A percentile compares a stretch with the other conserved stretches of the same genome.
These are phyloP conservation scores for Glarea lozoyensis DNA, from an alignment of 495 filamentous ascomycete genomes.

Conservation along the genomic window DNA sequence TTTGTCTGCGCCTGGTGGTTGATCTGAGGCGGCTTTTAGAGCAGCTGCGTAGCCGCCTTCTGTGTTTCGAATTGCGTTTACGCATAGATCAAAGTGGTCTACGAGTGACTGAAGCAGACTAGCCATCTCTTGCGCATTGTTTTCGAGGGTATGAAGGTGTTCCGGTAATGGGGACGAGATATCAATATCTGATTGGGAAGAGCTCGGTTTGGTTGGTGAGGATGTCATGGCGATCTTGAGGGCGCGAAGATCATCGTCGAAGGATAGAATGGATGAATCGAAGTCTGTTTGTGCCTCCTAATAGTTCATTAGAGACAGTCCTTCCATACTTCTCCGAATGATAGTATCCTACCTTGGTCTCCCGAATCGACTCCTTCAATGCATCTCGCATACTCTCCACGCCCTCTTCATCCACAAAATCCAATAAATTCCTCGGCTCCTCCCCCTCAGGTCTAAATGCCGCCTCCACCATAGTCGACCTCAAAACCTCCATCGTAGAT, in stretches of 20 bases:
- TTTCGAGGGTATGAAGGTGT: slow-evolving; percentile 64
- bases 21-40: slow-evolving; percentile 46
- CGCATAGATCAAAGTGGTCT: slow-evolving; percentile 90
- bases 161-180: slow-evolving; percentile 46
- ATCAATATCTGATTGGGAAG: slow-evolving; percentile 22
- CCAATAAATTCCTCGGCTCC: slow-evolving; percentile 62
- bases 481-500: slow-evolving; percentile 59
- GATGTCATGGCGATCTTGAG: slow-evolving; percentile 23
- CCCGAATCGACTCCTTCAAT: slow-evolving; percentile 57
- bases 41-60: slow-evolving; percentile 78
- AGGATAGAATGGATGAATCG: slow-evolving; percentile 54
- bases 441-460: slow-evolving; percentile 62
- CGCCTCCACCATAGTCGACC: slow-evolving; percentile 63
- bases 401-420: slow-evolving; percentile 80
- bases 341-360: slow-evolving; percentile 31
- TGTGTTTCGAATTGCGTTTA: slow-evolving; percentile 83
- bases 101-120: slow-evolving; percentile 71
- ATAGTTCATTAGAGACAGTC: slow-evolving; percentile 9
- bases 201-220: slow-evolving; percentile 19
- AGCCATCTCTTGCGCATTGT: slow-evolving; percentile 78
- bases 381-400: slow-evolving; percentile 59
- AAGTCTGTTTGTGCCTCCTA: slow-evolving; percentile 51
- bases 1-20: slow-evolving; percentile 52
- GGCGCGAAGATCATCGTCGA: slow-evolving; percentile 27
- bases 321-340: not conserved